Conservation (phyloP, 257 asterid genomes). For the Solanum tarijense region DNA sequence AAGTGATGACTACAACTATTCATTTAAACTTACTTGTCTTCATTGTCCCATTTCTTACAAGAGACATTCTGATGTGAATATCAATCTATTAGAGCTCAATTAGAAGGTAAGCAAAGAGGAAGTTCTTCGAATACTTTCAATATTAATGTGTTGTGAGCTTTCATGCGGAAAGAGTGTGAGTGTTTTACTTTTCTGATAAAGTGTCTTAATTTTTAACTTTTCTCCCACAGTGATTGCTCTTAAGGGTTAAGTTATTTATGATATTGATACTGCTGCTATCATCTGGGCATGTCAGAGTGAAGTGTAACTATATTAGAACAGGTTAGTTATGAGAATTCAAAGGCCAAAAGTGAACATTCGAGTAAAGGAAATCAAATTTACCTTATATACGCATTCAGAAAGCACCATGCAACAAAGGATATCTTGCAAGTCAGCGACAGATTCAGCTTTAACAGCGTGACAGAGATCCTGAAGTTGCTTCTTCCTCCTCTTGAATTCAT, state of each 20-base stretch:
- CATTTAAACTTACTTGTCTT: neutral
- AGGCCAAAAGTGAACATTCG: neutral
- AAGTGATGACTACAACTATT: neutral
- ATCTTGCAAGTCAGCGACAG: slow-evolving; percentile 84
- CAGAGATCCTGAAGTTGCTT: slow-evolving; percentile 75
- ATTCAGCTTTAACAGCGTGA: slow-evolving; percentile 74
- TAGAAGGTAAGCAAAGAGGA: neutral
- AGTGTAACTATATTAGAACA: neutral
- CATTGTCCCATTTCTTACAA: neutral
- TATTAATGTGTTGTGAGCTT: neutral
- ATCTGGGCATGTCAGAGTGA: neutral
- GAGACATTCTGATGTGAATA: neutral
- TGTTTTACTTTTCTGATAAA: neutral
- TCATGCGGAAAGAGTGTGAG: neutral
- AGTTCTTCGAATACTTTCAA: neutral
- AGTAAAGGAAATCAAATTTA: neutral
- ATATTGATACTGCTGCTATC: neutral
- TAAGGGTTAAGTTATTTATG: neutral
- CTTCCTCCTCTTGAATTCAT: slow-evolving; percentile 63
- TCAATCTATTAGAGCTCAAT: neutral
- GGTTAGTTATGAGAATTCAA: neutral
- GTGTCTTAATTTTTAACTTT: neutral
- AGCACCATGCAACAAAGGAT: slow-evolving; percentile 96
- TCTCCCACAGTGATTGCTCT: neutral
- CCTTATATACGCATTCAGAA: slow-evolving; percentile 62